phyloP scores from a whole-genome alignment of 1,139 yeast genomes.

The Schwanniomyces etchellsii region DNA sequence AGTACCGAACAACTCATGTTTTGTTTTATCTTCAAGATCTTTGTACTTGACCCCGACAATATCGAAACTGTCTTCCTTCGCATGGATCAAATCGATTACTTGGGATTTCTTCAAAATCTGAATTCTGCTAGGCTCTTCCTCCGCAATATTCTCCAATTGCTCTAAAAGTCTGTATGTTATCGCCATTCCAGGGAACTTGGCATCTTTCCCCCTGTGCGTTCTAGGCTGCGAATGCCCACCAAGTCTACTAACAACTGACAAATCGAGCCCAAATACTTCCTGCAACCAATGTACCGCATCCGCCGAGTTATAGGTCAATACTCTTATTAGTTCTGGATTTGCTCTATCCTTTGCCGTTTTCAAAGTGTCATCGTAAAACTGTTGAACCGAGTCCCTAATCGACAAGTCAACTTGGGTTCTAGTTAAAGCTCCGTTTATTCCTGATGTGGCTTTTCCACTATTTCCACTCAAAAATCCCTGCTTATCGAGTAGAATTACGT shows the following conservation, averaged over 20 bases:
- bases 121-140: conserved; percentile 46
- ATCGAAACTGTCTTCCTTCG: conserved; percentile 15
- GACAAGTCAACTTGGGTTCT: conserved; percentile 48
- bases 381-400: conserved; percentile 51
- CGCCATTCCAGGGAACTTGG: conserved; percentile 72
- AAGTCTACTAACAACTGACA: conserved; percentile 60
- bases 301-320: conserved; percentile 47
- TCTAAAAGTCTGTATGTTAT: conserved; percentile 60
- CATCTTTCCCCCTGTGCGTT: conserved; percentile 66
- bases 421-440: conserved; percentile 73
- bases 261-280: conserved; percentile 51
- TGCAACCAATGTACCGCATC: conserved; percentile 73
- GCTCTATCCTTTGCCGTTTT: conserved; percentile 63
- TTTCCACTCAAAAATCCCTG: conserved; percentile 68
- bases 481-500: conserved; percentile 58
- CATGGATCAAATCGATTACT: conserved; percentile 46
- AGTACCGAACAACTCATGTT: conserved; percentile 39
- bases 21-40: conserved; percentile 29
- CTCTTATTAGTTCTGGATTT: conserved; percentile 45
- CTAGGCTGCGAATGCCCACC: conserved; percentile 75
- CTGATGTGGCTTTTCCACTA: conserved; percentile 77
- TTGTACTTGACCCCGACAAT: conserved; percentile 48
- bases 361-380: conserved; percentile 61
- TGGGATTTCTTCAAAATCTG: conserved; percentile 49
- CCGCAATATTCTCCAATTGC: conserved; percentile 45